Evolutionary conservation across 1,284 basidiomycete genomes (phyloP).

Genomic region (Boletus smithii): DNA sequence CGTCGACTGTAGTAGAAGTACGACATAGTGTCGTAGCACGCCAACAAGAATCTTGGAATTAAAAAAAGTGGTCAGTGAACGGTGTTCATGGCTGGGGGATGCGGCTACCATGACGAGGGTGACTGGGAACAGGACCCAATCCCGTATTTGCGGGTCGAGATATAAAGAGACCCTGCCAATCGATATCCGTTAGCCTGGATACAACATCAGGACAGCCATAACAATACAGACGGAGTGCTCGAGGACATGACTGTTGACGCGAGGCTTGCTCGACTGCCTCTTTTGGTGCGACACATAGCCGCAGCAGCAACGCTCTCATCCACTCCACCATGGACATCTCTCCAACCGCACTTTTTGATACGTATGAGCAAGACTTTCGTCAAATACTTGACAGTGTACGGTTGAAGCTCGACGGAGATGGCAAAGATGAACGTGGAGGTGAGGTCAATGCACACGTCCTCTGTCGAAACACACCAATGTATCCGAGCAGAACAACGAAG

Average conservation of each 20-base stretch:
- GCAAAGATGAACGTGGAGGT: conserved; percentile 57
- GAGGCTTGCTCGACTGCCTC: conserved; percentile 22
- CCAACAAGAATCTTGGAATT: conserved; percentile 86
- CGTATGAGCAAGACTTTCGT: conserved; percentile 78
- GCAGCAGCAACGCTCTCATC: conserved; percentile 24
- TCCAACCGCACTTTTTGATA: conserved; percentile 76
- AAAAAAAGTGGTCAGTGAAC: conserved; percentile 4
- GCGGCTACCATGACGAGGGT: conserved; percentile 89
- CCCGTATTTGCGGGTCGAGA: conserved; percentile 90
- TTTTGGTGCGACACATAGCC: conserved; percentile 26
- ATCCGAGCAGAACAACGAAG: conserved; percentile 72
- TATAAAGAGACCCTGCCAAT: conserved; percentile 67
- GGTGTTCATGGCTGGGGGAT: neutral
- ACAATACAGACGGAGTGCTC: conserved; percentile 37
- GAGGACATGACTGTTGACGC: conserved; percentile 37
- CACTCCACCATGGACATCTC: conserved; percentile 63
- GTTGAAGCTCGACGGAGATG: conserved; percentile 64
- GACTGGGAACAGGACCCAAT: conserved; percentile 96
- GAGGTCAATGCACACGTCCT: conserved; percentile 11
- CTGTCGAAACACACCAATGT: neutral
- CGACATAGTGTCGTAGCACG: conserved; percentile 90
- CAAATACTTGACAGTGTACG: conserved; percentile 67
- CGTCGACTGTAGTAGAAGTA: conserved; percentile 77
- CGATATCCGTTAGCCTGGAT: conserved; percentile 11
- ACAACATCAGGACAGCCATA: conserved; percentile 8